phyloP scores from a whole-genome alignment of 2,329 filamentous ascomycete species.

The Apiospora arundinis region DNA sequence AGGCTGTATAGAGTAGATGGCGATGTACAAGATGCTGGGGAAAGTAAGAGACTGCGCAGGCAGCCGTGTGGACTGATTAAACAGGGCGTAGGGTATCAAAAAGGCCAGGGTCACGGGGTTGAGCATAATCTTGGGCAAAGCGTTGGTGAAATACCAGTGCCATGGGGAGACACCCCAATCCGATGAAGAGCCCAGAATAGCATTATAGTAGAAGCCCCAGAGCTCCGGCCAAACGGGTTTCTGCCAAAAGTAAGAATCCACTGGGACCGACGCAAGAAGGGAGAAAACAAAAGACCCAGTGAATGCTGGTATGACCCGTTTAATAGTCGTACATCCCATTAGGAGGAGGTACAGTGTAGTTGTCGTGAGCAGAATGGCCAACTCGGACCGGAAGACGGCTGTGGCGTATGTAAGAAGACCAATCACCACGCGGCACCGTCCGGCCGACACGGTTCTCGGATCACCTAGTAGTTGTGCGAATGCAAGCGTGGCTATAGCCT shows the following conservation, averaged over 20 bases:
- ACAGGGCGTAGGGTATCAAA: conserved; percentile 61
- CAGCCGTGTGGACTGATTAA: conserved; percentile 51
- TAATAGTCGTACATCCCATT: conserved; percentile 1
- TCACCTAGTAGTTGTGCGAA: conserved; percentile 54
- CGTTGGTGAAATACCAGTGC: conserved; percentile 84
- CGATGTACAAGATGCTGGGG: conserved; percentile 75
- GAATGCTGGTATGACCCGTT: conserved; percentile 69
- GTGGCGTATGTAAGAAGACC: conserved; percentile 80
- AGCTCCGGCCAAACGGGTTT: conserved; percentile 88
- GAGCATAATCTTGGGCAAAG: conserved; percentile 81
- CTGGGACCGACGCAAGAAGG: conserved; percentile 70
- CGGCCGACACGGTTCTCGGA: conserved; percentile 38
- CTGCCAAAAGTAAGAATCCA: conserved; percentile 97
- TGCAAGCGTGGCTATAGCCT: conserved; percentile 67
- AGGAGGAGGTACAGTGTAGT: conserved; percentile 69
- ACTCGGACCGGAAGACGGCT: conserved; percentile 86
- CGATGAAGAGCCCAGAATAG: conserved; percentile 79
- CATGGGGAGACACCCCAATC: conserved; percentile 89
- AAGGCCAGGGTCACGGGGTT: conserved; percentile 72
- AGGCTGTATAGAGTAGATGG: conserved; percentile 84
- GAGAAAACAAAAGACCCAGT: conserved; percentile 69
- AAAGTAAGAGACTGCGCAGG: conserved; percentile 59
- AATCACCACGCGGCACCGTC: conserved; percentile 68
- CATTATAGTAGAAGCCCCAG: conserved; percentile 89
- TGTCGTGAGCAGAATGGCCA: conserved; percentile 79